Evolutionary conservation across 345 rosid genomes (phyloP).

Genomic region (Euphorbia peplus): DNA sequence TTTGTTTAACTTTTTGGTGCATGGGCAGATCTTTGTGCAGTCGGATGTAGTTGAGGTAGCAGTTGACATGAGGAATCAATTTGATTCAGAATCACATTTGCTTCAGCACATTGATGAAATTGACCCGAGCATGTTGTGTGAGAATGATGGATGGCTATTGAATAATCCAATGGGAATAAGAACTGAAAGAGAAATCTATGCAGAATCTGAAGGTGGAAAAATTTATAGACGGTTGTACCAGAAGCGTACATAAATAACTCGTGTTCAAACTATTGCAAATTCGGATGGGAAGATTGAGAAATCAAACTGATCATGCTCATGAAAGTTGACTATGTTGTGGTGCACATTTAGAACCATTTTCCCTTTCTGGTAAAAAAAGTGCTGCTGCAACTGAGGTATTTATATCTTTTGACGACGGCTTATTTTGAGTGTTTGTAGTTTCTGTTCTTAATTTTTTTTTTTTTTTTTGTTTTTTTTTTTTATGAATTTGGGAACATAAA

Average conservation of each 20-base stretch:
- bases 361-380: too few species aligned
- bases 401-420: neutral
- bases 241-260: constrained; percentile 21
- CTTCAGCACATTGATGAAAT: constrained; percentile 46
- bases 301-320: neutral
- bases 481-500: neutral
- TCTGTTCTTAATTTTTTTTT: neutral
- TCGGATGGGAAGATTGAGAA: neutral
- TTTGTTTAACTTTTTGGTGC: neutral
- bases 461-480: too few species aligned
- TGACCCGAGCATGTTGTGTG: constrained; percentile 33
- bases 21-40: constrained; percentile 71
- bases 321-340: neutral
- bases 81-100: constrained; percentile 45
- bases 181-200: constrained; percentile 90
- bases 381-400: too few species aligned
- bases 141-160: constrained; percentile 65
- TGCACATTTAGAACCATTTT: too few species aligned
- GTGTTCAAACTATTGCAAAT: neutral
- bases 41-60: constrained; percentile 90
- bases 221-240: constrained; percentile 78
- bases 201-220: constrained; percentile 69
- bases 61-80: constrained; percentile 72
- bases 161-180: constrained; percentile 80
- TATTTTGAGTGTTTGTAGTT: neutral